phyloP scores from a whole-genome alignment of 192 early-diverging fungal species.

The Chytriomyces sp. region DNA sequence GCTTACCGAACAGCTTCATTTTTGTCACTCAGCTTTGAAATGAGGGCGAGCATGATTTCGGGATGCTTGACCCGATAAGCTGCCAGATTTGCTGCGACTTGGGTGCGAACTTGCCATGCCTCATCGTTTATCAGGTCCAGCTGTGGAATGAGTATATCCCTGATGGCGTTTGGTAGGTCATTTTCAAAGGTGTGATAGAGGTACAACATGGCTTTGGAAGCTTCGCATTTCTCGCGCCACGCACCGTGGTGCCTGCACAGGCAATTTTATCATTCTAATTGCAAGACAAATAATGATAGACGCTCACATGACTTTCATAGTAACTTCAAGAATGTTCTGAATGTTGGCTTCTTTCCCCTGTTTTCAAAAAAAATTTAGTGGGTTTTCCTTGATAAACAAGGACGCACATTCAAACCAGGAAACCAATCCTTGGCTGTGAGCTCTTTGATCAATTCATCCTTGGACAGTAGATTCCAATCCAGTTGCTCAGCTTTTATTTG shows the following conservation, averaged over 20 bases:
- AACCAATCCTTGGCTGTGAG: constrained; percentile 43
- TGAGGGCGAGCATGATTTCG: constrained; percentile 39
- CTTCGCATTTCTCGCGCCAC: constrained; percentile 30
- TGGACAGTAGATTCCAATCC: background rate
- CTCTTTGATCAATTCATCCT: constrained; percentile 15
- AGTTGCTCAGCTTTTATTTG: too few relatives aligned
- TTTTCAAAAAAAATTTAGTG: constrained; percentile 2
- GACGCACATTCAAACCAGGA: constrained; percentile 44
- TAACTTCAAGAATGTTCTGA: constrained; percentile 35
- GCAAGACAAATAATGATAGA: background rate
- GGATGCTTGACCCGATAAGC: constrained; percentile 38
- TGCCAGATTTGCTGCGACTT: constrained; percentile 36
- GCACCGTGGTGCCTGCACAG: background rate
- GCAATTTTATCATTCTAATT: background rate
- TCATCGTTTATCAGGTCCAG: constrained; percentile 38
- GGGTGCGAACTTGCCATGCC: constrained; percentile 45
- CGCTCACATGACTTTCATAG: constrained; percentile 32
- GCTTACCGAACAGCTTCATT: constrained; percentile 33
- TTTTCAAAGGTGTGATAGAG: constrained; percentile 42
- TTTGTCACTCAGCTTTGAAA: constrained; percentile 38
- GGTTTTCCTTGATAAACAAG: too few relatives aligned
- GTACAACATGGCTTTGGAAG: constrained; percentile 21
- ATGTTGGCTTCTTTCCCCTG: constrained; percentile 39
- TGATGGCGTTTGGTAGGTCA: constrained; percentile 45
- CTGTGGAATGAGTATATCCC: constrained; percentile 39